Percentiles rank a stretch among this genome's conserved stretches.
phyloP scores from a whole-genome alignment of 208 protist species.

The Leishmania amazonensis region DNA sequence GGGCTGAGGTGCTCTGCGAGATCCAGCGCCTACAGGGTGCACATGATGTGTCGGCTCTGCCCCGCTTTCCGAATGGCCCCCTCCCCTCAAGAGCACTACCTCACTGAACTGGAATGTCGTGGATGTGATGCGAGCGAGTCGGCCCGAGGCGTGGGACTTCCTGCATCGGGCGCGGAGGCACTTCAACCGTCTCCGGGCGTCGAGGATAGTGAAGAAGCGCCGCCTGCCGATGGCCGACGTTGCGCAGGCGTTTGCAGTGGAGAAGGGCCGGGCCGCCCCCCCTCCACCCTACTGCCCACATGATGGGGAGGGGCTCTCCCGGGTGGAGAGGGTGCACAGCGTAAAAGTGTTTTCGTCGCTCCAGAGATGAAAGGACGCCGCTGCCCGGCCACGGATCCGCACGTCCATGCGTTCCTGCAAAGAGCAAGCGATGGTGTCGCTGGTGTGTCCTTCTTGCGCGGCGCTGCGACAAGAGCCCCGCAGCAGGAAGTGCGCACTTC shows the following conservation, averaged over 20 bases:
- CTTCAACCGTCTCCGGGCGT: not conserved
- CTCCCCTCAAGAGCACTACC: slow-evolving; percentile 8
- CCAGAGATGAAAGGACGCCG: slow-evolving; percentile 5
- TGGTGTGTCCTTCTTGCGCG: not conserved
- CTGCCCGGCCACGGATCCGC: not conserved
- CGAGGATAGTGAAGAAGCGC: not conserved
- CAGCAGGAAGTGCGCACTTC: not conserved
- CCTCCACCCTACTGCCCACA: not conserved
- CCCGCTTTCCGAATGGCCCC: not conserved
- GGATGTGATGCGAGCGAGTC: not conserved
- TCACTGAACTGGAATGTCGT: not conserved
- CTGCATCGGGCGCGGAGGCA: not conserved
- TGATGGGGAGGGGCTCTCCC: not conserved
- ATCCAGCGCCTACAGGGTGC: not conserved
- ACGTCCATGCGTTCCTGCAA: not conserved
- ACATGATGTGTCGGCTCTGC: not conserved
- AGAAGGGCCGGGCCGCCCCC: not conserved
- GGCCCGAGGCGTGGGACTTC: not conserved
- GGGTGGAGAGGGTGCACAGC: slow-evolving; percentile 1
- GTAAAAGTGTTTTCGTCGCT: not conserved
- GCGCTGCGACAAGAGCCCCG: not conserved
- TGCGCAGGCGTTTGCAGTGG: not conserved
- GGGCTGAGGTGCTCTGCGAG: slow-evolving; percentile 2
- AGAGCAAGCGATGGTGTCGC: not conserved
- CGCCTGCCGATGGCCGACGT: not conserved